These are phyloP conservation scores for Exsudoporus floridanus DNA, from an alignment of 1,284 basidiomycete genomes.

Conservation along the genomic window DNA sequence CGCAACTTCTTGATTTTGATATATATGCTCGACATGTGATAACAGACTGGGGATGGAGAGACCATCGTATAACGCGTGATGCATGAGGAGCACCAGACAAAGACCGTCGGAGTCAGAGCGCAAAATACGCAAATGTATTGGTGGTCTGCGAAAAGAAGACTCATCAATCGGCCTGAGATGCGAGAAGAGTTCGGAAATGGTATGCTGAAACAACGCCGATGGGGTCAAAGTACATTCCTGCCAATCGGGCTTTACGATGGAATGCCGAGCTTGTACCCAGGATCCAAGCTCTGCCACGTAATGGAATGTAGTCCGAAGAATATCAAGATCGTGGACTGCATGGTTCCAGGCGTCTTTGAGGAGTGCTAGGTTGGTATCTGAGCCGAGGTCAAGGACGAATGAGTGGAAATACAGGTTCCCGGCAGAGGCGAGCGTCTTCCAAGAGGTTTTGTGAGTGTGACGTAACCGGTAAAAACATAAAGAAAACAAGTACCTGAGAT, in stretches of 20 bases:
- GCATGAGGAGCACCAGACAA: slow-evolving; percentile 44
- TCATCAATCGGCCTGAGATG: slow-evolving; percentile 24
- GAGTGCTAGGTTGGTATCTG: slow-evolving; percentile 29
- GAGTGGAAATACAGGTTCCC: slow-evolving; percentile 48
- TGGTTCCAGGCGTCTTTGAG: slow-evolving; percentile 41
- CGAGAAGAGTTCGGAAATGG: slow-evolving; percentile 22
- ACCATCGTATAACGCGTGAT: slow-evolving; percentile 55
- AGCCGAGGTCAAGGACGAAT: slow-evolving; percentile 42
- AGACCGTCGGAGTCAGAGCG: slow-evolving; percentile 14
- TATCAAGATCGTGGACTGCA: slow-evolving; percentile 36
- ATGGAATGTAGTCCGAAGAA: slow-evolving; percentile 50
- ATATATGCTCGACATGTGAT: slow-evolving; percentile 36
- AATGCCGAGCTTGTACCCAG: slow-evolving; percentile 49
- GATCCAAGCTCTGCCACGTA: slow-evolving; percentile 39
- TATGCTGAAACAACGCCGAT: slow-evolving; percentile 12
- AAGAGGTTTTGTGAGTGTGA: background rate
- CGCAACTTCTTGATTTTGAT: slow-evolving; percentile 26
- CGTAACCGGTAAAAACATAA: background rate
- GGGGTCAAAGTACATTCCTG: slow-evolving; percentile 18
- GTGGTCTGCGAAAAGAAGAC: slow-evolving; percentile 34
- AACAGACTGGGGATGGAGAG: slow-evolving; percentile 42
- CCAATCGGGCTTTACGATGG: slow-evolving; percentile 38
- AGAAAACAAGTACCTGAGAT: slow-evolving; percentile 41
- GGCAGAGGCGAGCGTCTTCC: slow-evolving; percentile 46
- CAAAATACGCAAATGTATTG: slow-evolving; percentile 39